Evolutionary conservation across 1,284 basidiomycete species (phyloP), one percentile per base, ranked within the genome.

Genomic region (Apiotrichum akiyoshidainum): DNA sequence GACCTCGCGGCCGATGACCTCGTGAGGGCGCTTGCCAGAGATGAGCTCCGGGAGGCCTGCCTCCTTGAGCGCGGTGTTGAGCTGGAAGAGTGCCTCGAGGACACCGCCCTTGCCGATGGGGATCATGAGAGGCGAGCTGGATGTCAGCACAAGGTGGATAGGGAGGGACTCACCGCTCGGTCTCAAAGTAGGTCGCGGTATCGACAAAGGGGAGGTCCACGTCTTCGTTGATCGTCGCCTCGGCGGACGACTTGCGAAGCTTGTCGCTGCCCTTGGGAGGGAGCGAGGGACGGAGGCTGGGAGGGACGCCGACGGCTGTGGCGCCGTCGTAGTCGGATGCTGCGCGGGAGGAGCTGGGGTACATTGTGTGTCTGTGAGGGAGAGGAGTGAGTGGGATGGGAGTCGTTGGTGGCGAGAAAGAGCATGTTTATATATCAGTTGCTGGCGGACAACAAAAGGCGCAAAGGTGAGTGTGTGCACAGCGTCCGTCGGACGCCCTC

Each of bases 171-270:
- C 35, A 60, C 59, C 44, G 46, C 50, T 61, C 58, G 8, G 16
- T 37, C 7, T 54, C 44, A 12, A 61, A 51, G 46, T 58, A 61
- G 1, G 56, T 19, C 21, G 16, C 12, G 31, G 54, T 44, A 50
- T 61, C 60, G 37, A 61, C 60, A n/a, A 61, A 61, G 2, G 60
- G 60, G 10, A 55, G 60, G 37, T 12, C 40, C 5, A 37, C 52
- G 7, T 5, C n/a, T 35, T 16, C 53, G 41, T 21, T 19, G 19
- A 46, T 17, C 14, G 41, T 21, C 10, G 35, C 19, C 45, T 16
- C 47, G 31, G 31, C 11, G 39, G 13, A 17, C 40, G 19, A 33
- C 22, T 34, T 16, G 4, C 33, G 16, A 19, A 42, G 42, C 14
- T 37, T 37, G 26, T 13, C 34, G 37, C 35, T 42, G 41, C 37